Base-by-base conservation (phyloP, 1,284 basidiomycete species). In the Heterobasidion annosum region DNA sequence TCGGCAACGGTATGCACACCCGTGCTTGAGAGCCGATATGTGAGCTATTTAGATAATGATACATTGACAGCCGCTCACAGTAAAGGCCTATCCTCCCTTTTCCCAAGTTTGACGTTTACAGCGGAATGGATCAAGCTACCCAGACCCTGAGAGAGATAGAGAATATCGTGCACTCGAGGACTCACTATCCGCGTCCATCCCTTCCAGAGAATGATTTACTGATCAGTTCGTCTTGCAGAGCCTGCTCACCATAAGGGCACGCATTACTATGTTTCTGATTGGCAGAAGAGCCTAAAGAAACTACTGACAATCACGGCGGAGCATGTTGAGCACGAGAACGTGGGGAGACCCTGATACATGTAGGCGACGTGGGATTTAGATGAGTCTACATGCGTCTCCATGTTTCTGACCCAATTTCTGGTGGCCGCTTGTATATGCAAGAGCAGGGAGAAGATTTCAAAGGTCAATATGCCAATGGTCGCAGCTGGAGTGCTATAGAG, bases 121-220 rank as follows among this genome's bases (percentile, higher is more conserved):
- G 86, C 85, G 0, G 85, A 85, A 64, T 91, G 81, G 73, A 92
- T 83, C 34, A 93, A 71, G 62, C 89, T 91, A 61, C 1, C 4
- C 33, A 35, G 12, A 46, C 42, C 52, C 34, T 48, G 47, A n/a
- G 32, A 48, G 34, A 49, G 43, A 37, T 53, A 34, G 33, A 52
- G 12, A 12, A 18, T 12, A 48, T 54, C 44, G 45, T 37, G 51
- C 16, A 19, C 45, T 19, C n/a, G 40, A 48, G 18, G 47, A 80
- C 85, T 68, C 61, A 82, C 87, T 82, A 92, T 61, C 90, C 91
- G 56, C 88, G 76, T 0, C 91, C 91, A 57, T 93, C 90, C 59
- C 91, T 72, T 1, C 91, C 91, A 19, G 87, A 86, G 71, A 93
- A 93, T 0, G 88, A 72, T 66, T 93, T 93, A 70, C 86, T 90